Conservation (phyloP, 495 filamentous ascomycete genomes). For the Aspergillus sclerotiicarbonarius region DNA sequence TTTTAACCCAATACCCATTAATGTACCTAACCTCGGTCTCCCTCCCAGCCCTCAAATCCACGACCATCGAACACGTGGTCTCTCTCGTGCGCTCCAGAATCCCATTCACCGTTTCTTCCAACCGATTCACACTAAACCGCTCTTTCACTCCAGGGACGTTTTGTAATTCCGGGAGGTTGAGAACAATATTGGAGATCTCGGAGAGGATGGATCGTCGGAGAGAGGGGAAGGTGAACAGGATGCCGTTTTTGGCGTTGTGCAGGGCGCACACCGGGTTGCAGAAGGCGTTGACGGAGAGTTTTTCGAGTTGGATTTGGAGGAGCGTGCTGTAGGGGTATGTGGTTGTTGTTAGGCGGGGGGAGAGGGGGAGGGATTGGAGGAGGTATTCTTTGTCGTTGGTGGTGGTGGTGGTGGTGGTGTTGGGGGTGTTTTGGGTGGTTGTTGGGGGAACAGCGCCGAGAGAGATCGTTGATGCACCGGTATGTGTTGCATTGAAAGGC, state of each 20-base stretch:
- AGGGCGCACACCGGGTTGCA: constrained; percentile 72
- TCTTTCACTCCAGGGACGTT: constrained; percentile 43
- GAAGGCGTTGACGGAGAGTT: constrained; percentile 68
- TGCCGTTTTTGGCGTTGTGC: constrained; percentile 58
- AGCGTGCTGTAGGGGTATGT: constrained; percentile 28
- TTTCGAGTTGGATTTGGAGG: constrained; percentile 60
- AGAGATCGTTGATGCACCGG: constrained; percentile 52
- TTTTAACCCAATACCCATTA: constrained; percentile 66
- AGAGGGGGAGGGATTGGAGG: constrained; percentile 27
- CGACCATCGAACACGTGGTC: constrained; percentile 70
- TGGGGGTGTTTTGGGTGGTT: not conserved
- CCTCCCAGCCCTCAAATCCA: constrained; percentile 59
- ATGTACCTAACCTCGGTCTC: constrained; percentile 73
- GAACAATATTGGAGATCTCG: constrained; percentile 53
- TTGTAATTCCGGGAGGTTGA: constrained; percentile 55
- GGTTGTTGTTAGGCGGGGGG: constrained; percentile 26
- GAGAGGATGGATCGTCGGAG: constrained; percentile 48
- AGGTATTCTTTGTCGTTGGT: constrained; percentile 20
- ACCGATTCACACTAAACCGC: constrained; percentile 44
- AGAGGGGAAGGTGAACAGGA: constrained; percentile 54
- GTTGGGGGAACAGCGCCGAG: constrained; percentile 41
- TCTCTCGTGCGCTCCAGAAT: constrained; percentile 54
- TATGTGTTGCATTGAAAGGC: constrained; percentile 57
- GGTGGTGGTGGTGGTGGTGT: constrained; percentile 8
- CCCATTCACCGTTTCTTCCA: constrained; percentile 48